Evolutionary conservation across 257 asterid species (phyloP).

Genomic region (Scutellaria barbata): DNA sequence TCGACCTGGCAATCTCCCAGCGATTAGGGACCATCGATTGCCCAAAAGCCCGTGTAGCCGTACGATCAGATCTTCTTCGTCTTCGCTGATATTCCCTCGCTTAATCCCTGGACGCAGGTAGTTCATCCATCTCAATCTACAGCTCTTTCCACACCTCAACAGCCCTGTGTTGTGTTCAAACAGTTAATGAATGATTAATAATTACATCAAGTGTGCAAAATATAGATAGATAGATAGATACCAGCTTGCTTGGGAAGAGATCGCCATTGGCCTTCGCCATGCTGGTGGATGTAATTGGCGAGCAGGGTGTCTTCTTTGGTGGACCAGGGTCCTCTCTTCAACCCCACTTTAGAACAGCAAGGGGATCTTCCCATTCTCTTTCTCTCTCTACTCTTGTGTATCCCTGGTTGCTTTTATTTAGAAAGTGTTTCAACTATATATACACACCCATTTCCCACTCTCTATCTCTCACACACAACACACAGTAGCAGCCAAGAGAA

Average conservation of each 20-base stretch:
- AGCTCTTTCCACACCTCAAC: constrained; percentile 80
- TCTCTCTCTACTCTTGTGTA: neutral
- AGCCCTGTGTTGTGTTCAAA: constrained; percentile 61
- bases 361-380: constrained; percentile 52
- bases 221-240: neutral
- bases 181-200: neutral
- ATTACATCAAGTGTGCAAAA: neutral
- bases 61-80: constrained; percentile 70
- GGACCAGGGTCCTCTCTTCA: constrained; percentile 53
- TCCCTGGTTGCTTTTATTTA: neutral
- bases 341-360: constrained; percentile 50
- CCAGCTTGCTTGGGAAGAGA: constrained; percentile 54
- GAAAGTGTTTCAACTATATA: neutral
- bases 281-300: constrained; percentile 35
- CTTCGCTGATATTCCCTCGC: constrained; percentile 63
- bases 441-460: neutral
- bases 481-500: neutral
- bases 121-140: constrained; percentile 79
- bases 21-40: constrained; percentile 80
- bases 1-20: constrained; percentile 79
- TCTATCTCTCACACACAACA: constrained; percentile 30
- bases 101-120: constrained; percentile 76
- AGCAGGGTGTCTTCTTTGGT: constrained; percentile 45
- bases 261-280: constrained; percentile 56
- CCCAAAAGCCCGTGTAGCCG: constrained; percentile 70